Conservation (phyloP, 164 flowering plant species). For the Nymphaea colorata region DNA sequence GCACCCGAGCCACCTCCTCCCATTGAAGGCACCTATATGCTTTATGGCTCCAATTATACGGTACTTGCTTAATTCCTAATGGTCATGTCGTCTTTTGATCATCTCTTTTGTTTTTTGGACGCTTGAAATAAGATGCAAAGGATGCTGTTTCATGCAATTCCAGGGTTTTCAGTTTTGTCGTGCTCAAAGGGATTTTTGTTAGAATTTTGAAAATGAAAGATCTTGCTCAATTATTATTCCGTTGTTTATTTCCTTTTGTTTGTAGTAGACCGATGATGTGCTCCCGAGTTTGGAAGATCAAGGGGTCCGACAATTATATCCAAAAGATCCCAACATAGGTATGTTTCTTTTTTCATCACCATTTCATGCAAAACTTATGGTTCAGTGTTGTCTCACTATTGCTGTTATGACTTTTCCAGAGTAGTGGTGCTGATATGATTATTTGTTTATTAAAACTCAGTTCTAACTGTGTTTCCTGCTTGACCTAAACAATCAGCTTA, state of each 20-base stretch:
- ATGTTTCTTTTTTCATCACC: constrained; percentile 8
- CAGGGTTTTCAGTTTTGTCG: too few species aligned
- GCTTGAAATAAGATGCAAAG: too few species aligned
- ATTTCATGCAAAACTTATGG: too few species aligned
- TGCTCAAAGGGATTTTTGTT: too few species aligned
- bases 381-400: too few species aligned
- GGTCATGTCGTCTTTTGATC: not conserved
- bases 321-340: constrained; percentile 78
- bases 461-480: not conserved
- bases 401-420: too few species aligned
- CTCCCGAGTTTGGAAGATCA: constrained; percentile 95
- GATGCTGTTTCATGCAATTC: too few species aligned
- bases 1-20: constrained; percentile 92
- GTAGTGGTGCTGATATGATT: too few species aligned
- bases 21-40: constrained; percentile 61
- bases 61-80: constrained; percentile 14
- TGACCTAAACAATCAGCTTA: not conserved
- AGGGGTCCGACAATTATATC: constrained; percentile 85
- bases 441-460: too few species aligned
- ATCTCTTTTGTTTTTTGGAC: not conserved
- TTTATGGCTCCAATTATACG: constrained; percentile 68
- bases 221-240: not conserved
- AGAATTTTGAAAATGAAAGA: not conserved
- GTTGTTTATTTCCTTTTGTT: not conserved
- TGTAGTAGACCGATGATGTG: constrained; percentile 70